phyloP scores from a whole-genome alignment of 768 basidiomycete species.

The Mycena chlorophos region DNA sequence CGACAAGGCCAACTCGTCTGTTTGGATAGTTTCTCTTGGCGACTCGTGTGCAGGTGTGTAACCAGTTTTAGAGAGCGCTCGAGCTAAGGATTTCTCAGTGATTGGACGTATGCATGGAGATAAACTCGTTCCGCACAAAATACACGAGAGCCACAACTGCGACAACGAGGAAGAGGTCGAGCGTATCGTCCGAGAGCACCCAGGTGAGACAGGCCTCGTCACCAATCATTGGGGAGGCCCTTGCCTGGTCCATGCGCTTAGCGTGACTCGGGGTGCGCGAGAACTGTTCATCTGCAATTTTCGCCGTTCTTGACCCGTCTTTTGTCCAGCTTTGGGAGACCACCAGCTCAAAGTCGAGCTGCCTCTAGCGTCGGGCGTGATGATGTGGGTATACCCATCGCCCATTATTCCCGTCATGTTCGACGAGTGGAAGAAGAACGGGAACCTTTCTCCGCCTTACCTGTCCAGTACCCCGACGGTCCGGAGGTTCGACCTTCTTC shows the following conservation, averaged over 20 bases:
- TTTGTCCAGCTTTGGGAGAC: slow-evolving; percentile 14
- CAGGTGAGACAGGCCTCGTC: slow-evolving; percentile 3
- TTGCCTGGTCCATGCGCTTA: slow-evolving; percentile 2
- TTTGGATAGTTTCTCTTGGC: slow-evolving; percentile 18
- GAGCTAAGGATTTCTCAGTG: background rate
- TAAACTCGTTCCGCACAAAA: background rate
- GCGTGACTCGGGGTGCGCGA: slow-evolving; percentile 16
- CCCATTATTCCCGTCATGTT: background rate
- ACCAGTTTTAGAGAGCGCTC: background rate
- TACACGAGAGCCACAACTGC: slow-evolving; percentile 14
- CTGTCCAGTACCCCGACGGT: slow-evolving; percentile 9
- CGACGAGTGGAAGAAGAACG: background rate
- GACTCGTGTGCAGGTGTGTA: slow-evolving; percentile 15
- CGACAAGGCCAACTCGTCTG: slow-evolving; percentile 5
- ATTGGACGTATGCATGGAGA: slow-evolving; percentile 10
- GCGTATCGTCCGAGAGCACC: slow-evolving; percentile 6
- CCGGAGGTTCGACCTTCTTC: slow-evolving; percentile 5
- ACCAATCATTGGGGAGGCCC: background rate
- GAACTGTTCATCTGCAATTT: background rate
- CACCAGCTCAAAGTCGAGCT: slow-evolving; percentile 14
- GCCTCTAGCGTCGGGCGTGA: background rate
- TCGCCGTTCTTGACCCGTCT: background rate
- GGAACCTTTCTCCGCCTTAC: slow-evolving; percentile 15
- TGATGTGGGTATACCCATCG: slow-evolving; percentile 5
- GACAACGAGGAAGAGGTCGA: slow-evolving; percentile 5